Percentiles rank a stretch among this genome's conserved stretches.
These are phyloP conservation scores for Volvox africanus DNA, from an alignment of 139 green algal genomes.

Conservation along the genomic window DNA sequence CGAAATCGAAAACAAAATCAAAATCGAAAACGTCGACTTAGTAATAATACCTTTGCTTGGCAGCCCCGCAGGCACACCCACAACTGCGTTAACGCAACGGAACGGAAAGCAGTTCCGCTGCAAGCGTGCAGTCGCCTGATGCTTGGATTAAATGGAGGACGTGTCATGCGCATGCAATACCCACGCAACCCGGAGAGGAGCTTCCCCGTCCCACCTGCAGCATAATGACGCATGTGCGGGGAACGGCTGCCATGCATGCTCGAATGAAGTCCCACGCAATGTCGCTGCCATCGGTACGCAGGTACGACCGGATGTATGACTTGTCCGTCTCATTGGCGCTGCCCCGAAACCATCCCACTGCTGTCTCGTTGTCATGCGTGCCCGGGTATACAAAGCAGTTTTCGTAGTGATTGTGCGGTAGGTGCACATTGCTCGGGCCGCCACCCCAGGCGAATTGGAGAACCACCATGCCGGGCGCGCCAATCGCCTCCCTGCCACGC, in stretches of 20 bases:
- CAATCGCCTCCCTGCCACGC: slow-evolving; percentile 77
- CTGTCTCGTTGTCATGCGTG: slow-evolving; percentile 99
- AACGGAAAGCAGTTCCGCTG: too few species aligned
- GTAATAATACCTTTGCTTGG: too few species aligned
- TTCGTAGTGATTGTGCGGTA: slow-evolving; percentile 97
- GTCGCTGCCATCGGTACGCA: slow-evolving; percentile 77
- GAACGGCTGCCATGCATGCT: slow-evolving; percentile 78
- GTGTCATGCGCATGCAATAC: too few species aligned
- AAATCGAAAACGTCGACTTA: too few species aligned
- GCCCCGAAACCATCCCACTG: slow-evolving; percentile 59
- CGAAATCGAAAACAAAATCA: too few species aligned
- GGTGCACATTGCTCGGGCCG: slow-evolving; percentile 91
- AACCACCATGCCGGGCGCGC: slow-evolving; percentile 97
- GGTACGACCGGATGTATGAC: slow-evolving; percentile 79
- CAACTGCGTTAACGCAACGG: too few species aligned
- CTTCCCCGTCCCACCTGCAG: slow-evolving; percentile 72
- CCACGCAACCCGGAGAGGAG: too few species aligned
- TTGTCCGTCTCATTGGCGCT: slow-evolving; percentile 64
- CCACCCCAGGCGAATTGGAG: slow-evolving; percentile 98
- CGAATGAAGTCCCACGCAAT: slow-evolving; percentile 88
- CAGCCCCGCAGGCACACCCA: too few species aligned
- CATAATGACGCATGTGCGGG: slow-evolving; percentile 84
- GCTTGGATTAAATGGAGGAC: too few species aligned
- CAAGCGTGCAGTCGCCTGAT: too few species aligned
- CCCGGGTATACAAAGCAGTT: slow-evolving; percentile 94